Conservation (phyloP, 345 rosid genomes). For the Bruguiera gymnorhiza region DNA sequence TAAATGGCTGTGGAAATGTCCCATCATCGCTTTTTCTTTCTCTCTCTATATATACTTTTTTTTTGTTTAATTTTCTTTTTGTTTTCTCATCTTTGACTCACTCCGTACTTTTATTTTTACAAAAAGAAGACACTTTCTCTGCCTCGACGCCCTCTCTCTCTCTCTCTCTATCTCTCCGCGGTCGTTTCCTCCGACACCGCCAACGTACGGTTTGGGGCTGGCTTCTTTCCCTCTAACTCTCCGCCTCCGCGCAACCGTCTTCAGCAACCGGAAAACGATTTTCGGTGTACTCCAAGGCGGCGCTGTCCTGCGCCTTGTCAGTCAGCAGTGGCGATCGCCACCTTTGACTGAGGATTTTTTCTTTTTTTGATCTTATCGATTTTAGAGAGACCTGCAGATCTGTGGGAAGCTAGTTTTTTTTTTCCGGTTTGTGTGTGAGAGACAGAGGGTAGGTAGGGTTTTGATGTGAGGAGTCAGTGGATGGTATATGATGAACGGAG, state of each 20-base stretch:
- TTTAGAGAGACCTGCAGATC: conserved; percentile 14
- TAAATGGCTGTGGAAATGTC: conserved; percentile 34
- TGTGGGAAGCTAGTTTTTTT: conserved; percentile 2
- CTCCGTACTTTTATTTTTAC: conserved; percentile 15
- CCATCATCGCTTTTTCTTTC: conserved; percentile 23
- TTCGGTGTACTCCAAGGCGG: neutral
- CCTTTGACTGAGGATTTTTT: conserved; percentile 17
- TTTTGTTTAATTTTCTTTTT: conserved; percentile 11
- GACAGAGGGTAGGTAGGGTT: neutral
- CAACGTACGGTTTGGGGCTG: neutral
- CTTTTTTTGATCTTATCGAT: neutral
- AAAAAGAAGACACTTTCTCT: too few species aligned
- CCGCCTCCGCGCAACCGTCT: neutral
- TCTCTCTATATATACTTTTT: neutral
- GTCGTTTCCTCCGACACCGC: conserved; percentile 14
- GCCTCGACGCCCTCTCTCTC: conserved; percentile 18
- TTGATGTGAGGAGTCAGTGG: conserved; percentile 23
- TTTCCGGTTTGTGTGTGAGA: neutral
- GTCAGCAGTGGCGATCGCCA: conserved; percentile 21
- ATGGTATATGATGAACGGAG: conserved; percentile 82
- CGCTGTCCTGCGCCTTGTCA: neutral
- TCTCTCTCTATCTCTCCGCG: conserved; percentile 10
- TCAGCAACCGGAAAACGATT: neutral
- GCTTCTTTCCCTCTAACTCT: neutral
- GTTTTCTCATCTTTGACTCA: conserved; percentile 38